A percentile compares a stretch with the other conserved stretches of the same genome.
phyloP scores from a whole-genome alignment of 495 filamentous ascomycete species.

The Penicillium flavigenum region DNA sequence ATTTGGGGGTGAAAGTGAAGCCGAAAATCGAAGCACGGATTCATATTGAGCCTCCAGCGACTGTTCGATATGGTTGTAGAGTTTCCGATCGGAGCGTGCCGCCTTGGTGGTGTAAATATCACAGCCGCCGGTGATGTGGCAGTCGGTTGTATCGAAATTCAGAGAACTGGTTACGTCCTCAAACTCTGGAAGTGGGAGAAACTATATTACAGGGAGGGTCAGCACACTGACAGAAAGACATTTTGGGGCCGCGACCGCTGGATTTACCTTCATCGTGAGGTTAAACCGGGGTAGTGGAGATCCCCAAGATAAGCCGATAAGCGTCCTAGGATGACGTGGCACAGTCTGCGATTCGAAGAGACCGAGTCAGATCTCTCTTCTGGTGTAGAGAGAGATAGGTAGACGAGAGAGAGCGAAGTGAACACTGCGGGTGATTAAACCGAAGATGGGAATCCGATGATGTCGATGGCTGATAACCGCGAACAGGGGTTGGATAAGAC shows the following conservation, averaged over 20 bases:
- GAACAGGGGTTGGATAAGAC: conserved; percentile 17
- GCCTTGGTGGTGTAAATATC: conserved; percentile 98
- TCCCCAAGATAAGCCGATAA: conserved; percentile 11
- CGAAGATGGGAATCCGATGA: conserved; percentile 23
- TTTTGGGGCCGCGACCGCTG: conserved; percentile 2
- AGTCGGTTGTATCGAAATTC: conserved; percentile 90
- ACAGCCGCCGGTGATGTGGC: conserved; percentile 84
- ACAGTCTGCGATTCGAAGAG: neutral
- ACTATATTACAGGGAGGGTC: conserved; percentile 52
- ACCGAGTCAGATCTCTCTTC: neutral
- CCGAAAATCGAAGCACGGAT: conserved; percentile 75
- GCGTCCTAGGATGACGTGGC: conserved; percentile 2
- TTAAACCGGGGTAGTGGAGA: conserved; percentile 7
- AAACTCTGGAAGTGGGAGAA: conserved; percentile 83
- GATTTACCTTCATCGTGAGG: conserved; percentile 32
- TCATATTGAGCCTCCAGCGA: conserved; percentile 87
- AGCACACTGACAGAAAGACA: neutral
- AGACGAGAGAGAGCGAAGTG: conserved; percentile 13
- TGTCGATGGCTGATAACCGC: conserved; percentile 30
- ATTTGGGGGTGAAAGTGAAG: conserved; percentile 76
- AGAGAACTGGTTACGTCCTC: conserved; percentile 85
- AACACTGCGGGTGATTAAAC: conserved; percentile 22
- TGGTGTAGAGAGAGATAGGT: neutral
- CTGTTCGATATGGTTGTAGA: conserved; percentile 92
- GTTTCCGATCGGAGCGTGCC: conserved; percentile 88